Base-by-base conservation (phyloP, 495 filamentous ascomycete species). In the Polyplosphaeria fusca region DNA sequence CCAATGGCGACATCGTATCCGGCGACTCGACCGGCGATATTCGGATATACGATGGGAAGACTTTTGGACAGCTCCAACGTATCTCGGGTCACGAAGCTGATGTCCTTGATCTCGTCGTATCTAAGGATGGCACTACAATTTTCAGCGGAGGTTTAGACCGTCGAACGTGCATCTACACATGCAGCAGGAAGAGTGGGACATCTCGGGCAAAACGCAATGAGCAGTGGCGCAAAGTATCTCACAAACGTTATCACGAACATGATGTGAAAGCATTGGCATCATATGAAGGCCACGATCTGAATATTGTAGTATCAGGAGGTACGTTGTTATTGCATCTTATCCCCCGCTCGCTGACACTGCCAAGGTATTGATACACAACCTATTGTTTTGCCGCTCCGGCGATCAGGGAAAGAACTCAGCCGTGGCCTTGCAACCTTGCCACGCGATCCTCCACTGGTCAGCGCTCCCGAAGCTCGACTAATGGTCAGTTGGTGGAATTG, bases 231-330 rank as follows among this genome's bases (percentile, higher is more conserved):
- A 89, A 93, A 72, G 73, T 88, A n/a, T 83, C 81, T 60, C 89
- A 95, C 63, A 76, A 84, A 52, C 78, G 90, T 66, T 87, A 88
- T 65, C 94, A 99, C 65, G 79, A 79, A 13, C 90, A 96, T 67
- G 93, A 99, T 75, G 89, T 97, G 59, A 96, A 96, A 72, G 82
- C 91, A 13, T 89, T 99, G 81, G 90, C 91, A 44, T 82, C 87
- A 14, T 97, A 89, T 49, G 91, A 96, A 69, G 83, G 85, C 16
- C 86, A 81, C 49, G 80, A 80, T 37, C 80, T 96, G 66, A 96
- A 89, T 61, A 80, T 97, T 37, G 76, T 94, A 7, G 90, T 91
- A 13, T 95, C 93, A 58, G 93, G 93, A 81, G 93, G 90, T 93
- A 77, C 66, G 79, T 25, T 18, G 5, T 27, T 28, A 28, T 41